A percentile compares a stretch with the other conserved stretches of the same genome.
Conservation (phyloP, 169 alveolate species). For the Condylostoma magnum region DNA sequence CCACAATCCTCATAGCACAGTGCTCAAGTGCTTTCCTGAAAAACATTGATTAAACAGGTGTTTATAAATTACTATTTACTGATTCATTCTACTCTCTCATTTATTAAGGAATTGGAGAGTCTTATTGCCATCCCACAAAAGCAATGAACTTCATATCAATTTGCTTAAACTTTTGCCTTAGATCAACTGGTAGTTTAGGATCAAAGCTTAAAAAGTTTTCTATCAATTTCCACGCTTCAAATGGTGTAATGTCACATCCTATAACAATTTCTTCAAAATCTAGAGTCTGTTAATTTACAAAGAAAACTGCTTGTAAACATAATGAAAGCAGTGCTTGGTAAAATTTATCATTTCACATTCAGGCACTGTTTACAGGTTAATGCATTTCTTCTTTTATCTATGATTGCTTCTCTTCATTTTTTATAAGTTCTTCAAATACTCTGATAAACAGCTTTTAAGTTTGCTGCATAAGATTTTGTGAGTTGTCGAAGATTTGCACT, state of each 20-base stretch:
- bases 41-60: background rate
- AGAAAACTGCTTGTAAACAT: slow-evolving; percentile 35
- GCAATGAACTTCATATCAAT: slow-evolving; percentile 49
- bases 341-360: slow-evolving; percentile 11
- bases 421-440: slow-evolving; percentile 5
- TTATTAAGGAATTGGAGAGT: background rate
- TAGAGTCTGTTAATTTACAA: slow-evolving; percentile 18
- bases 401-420: slow-evolving; percentile 27
- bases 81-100: background rate
- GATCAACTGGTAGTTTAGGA: slow-evolving; percentile 39
- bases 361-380: background rate
- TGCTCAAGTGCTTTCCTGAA: slow-evolving; percentile 42
- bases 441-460: background rate
- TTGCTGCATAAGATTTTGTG: background rate
- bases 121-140: slow-evolving; percentile 41
- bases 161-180: slow-evolving; percentile 48
- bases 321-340: slow-evolving; percentile 30
- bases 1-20: slow-evolving; percentile 43
- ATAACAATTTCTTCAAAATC: slow-evolving; percentile 32
- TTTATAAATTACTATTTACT: background rate
- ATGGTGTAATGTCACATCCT: slow-evolving; percentile 18
- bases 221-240: slow-evolving; percentile 58
- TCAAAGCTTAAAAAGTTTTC: slow-evolving; percentile 46
- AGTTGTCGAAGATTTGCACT: background rate
- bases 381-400: background rate